Percentiles rank a stretch among this genome's conserved stretches.
These are phyloP conservation scores for Candida tropicalis DNA, from an alignment of 1,139 yeast species.

Conservation along the genomic window DNA sequence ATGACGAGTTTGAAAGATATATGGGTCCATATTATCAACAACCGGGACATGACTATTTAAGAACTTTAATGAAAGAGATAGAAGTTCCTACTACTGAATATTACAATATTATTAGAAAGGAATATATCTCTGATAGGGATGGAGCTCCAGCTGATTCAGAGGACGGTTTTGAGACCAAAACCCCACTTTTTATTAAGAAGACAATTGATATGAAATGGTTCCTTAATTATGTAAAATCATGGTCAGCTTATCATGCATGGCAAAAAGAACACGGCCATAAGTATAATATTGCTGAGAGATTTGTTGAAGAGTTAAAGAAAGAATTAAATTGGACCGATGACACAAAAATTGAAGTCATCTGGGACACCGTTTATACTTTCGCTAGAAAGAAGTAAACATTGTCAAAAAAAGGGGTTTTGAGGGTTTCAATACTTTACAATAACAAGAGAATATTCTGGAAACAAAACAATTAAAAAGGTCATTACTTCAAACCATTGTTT, in stretches of 20 bases:
- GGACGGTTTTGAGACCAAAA: constrained; percentile 17
- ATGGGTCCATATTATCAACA: constrained; percentile 77
- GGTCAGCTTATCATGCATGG: constrained; percentile 78
- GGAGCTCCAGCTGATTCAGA: constrained; percentile 20
- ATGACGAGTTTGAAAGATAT: constrained; percentile 37
- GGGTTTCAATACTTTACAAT: no score
- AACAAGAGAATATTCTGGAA: constrained; percentile 3
- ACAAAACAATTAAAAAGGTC: not conserved
- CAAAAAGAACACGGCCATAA: constrained; percentile 35
- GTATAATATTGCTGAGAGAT: constrained; percentile 42
- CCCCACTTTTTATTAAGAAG: constrained; percentile 43
- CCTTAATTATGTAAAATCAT: constrained; percentile 56
- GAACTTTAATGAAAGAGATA: constrained; percentile 45
- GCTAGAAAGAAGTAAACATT: constrained; percentile 26
- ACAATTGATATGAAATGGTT: constrained; percentile 46
- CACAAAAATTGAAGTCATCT: constrained; percentile 49
- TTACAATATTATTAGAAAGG: constrained; percentile 39
- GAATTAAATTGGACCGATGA: constrained; percentile 47
- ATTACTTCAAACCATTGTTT: not conserved
- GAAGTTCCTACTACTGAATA: constrained; percentile 44
- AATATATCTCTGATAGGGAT: constrained; percentile 37
- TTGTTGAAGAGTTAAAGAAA: constrained; percentile 45
- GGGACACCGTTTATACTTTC: constrained; percentile 61
- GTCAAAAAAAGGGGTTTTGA: not conserved
- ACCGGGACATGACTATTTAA: constrained; percentile 64